phyloP scores from a whole-genome alignment of 305 asterid species.

The Fraxinus sp. region DNA sequence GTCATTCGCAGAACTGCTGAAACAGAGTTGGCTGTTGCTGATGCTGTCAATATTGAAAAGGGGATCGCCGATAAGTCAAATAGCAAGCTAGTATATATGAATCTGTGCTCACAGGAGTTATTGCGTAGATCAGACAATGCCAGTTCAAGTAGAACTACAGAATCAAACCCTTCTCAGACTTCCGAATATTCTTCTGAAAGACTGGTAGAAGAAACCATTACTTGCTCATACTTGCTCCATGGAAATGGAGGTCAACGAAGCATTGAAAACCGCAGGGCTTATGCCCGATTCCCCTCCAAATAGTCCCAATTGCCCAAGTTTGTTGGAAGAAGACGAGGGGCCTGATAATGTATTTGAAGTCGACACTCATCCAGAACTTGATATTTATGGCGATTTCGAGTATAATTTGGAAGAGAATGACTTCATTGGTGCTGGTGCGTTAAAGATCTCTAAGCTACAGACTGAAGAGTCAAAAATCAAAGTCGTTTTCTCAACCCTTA shows the following conservation, averaged over 20 bases:
- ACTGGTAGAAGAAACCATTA: conserved; percentile 36
- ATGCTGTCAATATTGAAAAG: conserved; percentile 88
- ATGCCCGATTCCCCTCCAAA: conserved; percentile 88
- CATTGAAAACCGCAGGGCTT: conserved; percentile 82
- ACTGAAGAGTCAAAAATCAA: conserved; percentile 64
- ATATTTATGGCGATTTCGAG: conserved; percentile 94
- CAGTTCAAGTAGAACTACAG: conserved; percentile 39
- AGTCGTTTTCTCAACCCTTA: conserved; percentile 65
- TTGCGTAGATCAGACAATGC: conserved; percentile 54
- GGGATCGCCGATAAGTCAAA: conserved; percentile 81
- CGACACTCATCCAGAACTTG: conserved; percentile 72
- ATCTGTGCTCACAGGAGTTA: conserved; percentile 88
- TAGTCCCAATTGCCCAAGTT: conserved; percentile 55
- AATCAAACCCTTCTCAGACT: conserved; percentile 39
- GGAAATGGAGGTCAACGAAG: conserved; percentile 64
- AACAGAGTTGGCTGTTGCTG: conserved; percentile 94
- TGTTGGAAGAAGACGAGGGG: conserved; percentile 49
- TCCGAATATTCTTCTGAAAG: conserved; percentile 34
- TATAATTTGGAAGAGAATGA: conserved; percentile 89
- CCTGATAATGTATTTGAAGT: conserved; percentile 72
- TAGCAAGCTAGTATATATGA: conserved; percentile 85
- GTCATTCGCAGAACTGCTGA: conserved; percentile 66
- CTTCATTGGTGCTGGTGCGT: conserved; percentile 61
- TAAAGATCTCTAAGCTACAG: conserved; percentile 44
- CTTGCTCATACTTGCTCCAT: conserved; percentile 34